Evolutionary conservation across 345 rosid species (phyloP).

Genomic region (Eucalyptus marginata): DNA sequence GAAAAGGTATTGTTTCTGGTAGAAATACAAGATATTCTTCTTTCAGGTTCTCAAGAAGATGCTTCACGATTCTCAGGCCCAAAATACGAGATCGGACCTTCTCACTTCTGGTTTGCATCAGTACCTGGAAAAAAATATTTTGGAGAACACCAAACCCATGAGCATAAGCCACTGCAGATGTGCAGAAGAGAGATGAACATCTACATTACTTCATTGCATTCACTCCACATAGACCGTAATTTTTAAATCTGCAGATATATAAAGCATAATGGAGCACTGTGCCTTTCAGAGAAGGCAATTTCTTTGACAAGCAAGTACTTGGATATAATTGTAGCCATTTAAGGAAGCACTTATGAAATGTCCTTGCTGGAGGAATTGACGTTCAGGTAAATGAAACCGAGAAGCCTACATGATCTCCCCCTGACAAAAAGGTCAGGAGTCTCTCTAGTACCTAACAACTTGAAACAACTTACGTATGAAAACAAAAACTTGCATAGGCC

Average conservation of each 20-base stretch:
- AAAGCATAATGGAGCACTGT: background rate
- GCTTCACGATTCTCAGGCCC: slow-evolving; percentile 65
- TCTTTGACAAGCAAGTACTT: background rate
- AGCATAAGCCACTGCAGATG: background rate
- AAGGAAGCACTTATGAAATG: background rate
- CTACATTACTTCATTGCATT: background rate
- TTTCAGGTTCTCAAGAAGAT: slow-evolving; percentile 64
- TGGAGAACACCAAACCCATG: background rate
- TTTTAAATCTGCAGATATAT: background rate
- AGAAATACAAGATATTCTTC: slow-evolving; percentile 79
- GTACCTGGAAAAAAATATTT: slow-evolving; percentile 28
- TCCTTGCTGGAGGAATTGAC: background rate
- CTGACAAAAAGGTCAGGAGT: background rate
- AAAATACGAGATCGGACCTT: slow-evolving; percentile 59
- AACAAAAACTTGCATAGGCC: background rate
- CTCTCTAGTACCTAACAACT: background rate
- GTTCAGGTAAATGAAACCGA: background rate
- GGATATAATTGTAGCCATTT: background rate
- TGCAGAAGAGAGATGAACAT: background rate
- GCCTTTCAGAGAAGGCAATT: background rate
- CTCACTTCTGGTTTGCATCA: slow-evolving; percentile 90
- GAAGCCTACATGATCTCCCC: background rate
- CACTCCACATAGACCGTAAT: background rate
- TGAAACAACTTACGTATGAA: background rate
- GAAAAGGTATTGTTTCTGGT: slow-evolving; percentile 83